Conservation (phyloP, 495 filamentous ascomycete species). For the Penicillium verhagenii region DNA sequence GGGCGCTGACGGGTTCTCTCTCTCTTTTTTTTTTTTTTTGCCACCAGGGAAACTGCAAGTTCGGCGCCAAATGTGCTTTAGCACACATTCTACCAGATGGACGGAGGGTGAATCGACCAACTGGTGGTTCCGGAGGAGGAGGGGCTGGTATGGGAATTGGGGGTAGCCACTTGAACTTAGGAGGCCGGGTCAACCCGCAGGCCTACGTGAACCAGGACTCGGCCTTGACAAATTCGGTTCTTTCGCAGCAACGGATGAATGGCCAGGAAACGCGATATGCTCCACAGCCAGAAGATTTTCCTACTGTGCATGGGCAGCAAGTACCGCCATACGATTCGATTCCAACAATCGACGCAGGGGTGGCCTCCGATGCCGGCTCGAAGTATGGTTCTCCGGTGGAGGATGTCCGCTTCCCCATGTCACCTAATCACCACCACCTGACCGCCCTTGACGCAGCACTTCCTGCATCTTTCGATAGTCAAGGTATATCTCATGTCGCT, state of each 20-base stretch:
- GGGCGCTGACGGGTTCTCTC: constrained; percentile 7
- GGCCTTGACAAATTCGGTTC: constrained; percentile 78
- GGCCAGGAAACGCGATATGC: constrained; percentile 44
- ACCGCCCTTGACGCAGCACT: constrained; percentile 92
- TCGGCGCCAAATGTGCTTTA: constrained; percentile 94
- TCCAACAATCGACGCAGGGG: constrained; percentile 77
- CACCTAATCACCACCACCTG: constrained; percentile 63
- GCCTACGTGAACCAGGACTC: constrained; percentile 65
- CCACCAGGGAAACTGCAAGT: constrained; percentile 93
- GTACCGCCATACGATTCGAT: constrained; percentile 52
- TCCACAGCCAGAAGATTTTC: constrained; percentile 43
- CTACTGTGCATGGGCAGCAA: constrained; percentile 45
- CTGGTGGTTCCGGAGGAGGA: constrained; percentile 26
- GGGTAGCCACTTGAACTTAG: constrained; percentile 61
- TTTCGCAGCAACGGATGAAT: constrained; percentile 65
- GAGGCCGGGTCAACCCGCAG: constrained; percentile 70
- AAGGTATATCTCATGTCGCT: constrained; percentile 89
- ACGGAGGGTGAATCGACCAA: constrained; percentile 75
- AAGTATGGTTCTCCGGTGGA: constrained; percentile 87
- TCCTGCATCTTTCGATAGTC: constrained; percentile 94
- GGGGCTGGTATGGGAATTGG: constrained; percentile 32
- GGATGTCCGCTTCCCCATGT: constrained; percentile 66
- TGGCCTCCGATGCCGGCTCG: constrained; percentile 72
- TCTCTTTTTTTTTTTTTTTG: constrained; percentile 17
- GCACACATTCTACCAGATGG: constrained; percentile 94